These are phyloP conservation scores for Mesembryanthemum crystallinum DNA, from an alignment of 148 eudicot species.

Conservation along the genomic window DNA sequence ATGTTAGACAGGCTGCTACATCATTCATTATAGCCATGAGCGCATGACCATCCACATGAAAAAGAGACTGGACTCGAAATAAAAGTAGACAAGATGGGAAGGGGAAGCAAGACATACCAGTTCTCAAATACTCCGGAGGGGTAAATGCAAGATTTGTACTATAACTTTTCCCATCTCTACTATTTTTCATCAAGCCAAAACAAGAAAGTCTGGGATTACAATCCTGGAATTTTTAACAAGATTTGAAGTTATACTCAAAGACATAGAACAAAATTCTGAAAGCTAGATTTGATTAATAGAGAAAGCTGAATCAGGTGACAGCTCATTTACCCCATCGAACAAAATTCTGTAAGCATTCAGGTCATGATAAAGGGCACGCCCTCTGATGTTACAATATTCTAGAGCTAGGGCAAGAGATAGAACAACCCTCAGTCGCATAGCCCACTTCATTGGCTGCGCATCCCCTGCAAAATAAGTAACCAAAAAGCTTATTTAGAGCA, in stretches of 20 bases:
- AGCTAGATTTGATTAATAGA: not conserved
- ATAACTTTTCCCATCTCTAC: constrained; percentile 70
- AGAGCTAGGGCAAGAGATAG: constrained; percentile 63
- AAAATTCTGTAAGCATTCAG: constrained; percentile 67
- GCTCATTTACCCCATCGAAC: constrained; percentile 55
- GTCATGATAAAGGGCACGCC: constrained; percentile 68
- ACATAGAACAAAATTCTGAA: no score
- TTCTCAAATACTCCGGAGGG: constrained; percentile 72
- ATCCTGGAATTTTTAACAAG: constrained; percentile 40
- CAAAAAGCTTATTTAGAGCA: not conserved
- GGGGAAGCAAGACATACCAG: constrained; percentile 36
- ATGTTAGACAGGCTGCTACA: not conserved
- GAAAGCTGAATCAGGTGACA: not conserved
- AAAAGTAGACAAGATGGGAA: not conserved
- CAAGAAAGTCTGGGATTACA: constrained; percentile 68
- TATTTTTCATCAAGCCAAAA: constrained; percentile 78
- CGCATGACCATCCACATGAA: not conserved
- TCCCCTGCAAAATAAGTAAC: constrained; percentile 46
- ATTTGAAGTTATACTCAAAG: not conserved
- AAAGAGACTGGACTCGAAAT: not conserved
- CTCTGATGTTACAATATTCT: constrained; percentile 64
- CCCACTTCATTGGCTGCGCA: constrained; percentile 72
- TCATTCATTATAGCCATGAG: not conserved
- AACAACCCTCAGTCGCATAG: constrained; percentile 71
- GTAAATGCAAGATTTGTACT: constrained; percentile 74